phyloP scores from a whole-genome alignment of 1,284 basidiomycete genomes.

The Moesziomyces sp. region DNA sequence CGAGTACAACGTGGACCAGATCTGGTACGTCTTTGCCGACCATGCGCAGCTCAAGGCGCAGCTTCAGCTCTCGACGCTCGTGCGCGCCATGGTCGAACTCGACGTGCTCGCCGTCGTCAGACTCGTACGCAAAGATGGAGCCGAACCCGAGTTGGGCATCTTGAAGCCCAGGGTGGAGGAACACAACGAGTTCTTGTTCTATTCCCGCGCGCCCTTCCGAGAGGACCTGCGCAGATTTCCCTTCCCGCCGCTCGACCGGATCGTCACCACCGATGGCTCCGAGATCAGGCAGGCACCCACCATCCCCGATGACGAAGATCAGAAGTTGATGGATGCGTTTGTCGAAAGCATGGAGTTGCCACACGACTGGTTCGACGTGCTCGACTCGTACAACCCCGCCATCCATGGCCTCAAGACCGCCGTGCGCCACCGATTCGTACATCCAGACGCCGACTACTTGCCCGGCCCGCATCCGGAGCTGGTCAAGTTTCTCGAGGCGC shows the following conservation, averaged over 20 bases:
- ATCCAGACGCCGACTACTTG: constrained; percentile 79
- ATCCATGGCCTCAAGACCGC: constrained; percentile 92
- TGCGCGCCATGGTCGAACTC: constrained; percentile 80
- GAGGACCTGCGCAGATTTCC: constrained; percentile 89
- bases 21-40: constrained; percentile 87
- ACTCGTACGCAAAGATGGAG: constrained; percentile 78
- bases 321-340: constrained; percentile 83
- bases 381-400: constrained; percentile 84
- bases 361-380: constrained; percentile 78
- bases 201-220: constrained; percentile 85
- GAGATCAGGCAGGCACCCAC: constrained; percentile 79
- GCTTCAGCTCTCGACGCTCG: constrained; percentile 84
- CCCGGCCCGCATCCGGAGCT: constrained; percentile 86
- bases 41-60: constrained; percentile 77
- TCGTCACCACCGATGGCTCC: constrained; percentile 82
- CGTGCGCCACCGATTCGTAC: constrained; percentile 82
- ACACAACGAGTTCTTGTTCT: constrained; percentile 51
- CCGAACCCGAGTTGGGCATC: constrained; percentile 75
- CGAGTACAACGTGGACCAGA: constrained; percentile 84
- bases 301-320: constrained; percentile 82
- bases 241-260: constrained; percentile 82
- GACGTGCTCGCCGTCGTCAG: constrained; percentile 80
- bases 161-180: constrained; percentile 53
- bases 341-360: constrained; percentile 88
- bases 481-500: constrained; percentile 83